These are phyloP conservation scores for Kazachstania bromeliacearum DNA, from an alignment of 805 yeast genomes.

Conservation along the genomic window DNA sequence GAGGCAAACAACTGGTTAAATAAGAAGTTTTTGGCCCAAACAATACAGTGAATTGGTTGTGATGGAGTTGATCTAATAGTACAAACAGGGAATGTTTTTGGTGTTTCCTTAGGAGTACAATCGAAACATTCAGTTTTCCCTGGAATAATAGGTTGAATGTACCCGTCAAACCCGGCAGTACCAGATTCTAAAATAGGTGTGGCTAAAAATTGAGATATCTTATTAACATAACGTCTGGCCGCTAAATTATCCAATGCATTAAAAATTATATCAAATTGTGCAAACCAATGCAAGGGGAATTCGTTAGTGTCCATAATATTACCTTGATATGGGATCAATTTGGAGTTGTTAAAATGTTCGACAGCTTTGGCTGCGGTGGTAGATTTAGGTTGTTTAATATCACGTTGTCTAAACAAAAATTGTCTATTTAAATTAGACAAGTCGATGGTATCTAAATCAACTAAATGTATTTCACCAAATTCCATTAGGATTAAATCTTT, in stretches of 20 bases:
- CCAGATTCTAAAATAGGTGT: constrained; percentile 88
- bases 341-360: constrained; percentile 53
- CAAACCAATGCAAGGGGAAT: constrained; percentile 72
- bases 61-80: constrained; percentile 96
- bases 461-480: constrained; percentile 78
- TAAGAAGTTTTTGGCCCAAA: constrained; percentile 92
- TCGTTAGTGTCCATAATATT: constrained; percentile 69
- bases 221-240: constrained; percentile 85
- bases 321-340: constrained; percentile 71
- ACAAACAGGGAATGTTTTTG: constrained; percentile 90
- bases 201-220: constrained; percentile 61
- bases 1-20: constrained; percentile 67
- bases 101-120: constrained; percentile 78
- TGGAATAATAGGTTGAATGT: constrained; percentile 84
- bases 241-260: constrained; percentile 92
- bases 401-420: constrained; percentile 79
- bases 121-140: constrained; percentile 85
- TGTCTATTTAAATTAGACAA: constrained; percentile 88
- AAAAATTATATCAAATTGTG: constrained; percentile 66
- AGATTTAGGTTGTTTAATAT: constrained; percentile 83
- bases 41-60: constrained; percentile 90
- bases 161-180: constrained; percentile 91
- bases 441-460: constrained; percentile 94
- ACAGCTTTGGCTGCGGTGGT: constrained; percentile 80
- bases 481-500: constrained; percentile 73